phyloP scores from a whole-genome alignment of 257 asterid species.

The Leonotis leonurus region DNA sequence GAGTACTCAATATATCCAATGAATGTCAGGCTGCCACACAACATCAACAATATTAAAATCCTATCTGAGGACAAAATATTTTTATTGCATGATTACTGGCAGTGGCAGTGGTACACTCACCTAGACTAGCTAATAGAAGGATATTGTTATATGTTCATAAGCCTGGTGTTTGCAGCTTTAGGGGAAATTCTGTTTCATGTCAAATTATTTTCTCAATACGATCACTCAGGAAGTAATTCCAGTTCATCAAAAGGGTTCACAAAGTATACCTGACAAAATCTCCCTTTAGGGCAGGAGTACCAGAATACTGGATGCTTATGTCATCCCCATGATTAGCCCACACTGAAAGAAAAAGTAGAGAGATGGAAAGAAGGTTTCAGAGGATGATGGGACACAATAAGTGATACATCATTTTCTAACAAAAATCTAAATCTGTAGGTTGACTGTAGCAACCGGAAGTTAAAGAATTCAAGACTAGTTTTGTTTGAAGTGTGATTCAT shows the following conservation, averaged over 20 bases:
- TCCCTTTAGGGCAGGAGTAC: conserved; percentile 97
- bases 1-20: neutral
- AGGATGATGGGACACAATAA: conserved; percentile 9
- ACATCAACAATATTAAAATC: conserved; percentile 1
- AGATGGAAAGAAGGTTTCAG: conserved; percentile 17
- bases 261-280: conserved; percentile 95
- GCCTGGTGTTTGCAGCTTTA: neutral
- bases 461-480: neutral
- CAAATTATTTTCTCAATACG: too few relatives aligned
- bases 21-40: neutral
- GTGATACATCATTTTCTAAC: conserved; percentile 1
- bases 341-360: conserved; percentile 49
- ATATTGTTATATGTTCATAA: neutral
- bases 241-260: too few relatives aligned
- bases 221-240: too few relatives aligned
- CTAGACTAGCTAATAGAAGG: neutral
- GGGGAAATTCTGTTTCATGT: too few relatives aligned
- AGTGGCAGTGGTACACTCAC: neutral
- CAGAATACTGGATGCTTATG: conserved; percentile 94
- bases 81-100: neutral
- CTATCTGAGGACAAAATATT: neutral
- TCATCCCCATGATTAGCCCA: conserved; percentile 99
- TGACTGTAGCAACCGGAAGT: conserved; percentile 3
- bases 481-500: conserved; percentile 24
- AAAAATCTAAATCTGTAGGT: conserved; percentile 6